phyloP scores from a whole-genome alignment of 2,329 filamentous ascomycete species.

The Fusarium fracticaudum region DNA sequence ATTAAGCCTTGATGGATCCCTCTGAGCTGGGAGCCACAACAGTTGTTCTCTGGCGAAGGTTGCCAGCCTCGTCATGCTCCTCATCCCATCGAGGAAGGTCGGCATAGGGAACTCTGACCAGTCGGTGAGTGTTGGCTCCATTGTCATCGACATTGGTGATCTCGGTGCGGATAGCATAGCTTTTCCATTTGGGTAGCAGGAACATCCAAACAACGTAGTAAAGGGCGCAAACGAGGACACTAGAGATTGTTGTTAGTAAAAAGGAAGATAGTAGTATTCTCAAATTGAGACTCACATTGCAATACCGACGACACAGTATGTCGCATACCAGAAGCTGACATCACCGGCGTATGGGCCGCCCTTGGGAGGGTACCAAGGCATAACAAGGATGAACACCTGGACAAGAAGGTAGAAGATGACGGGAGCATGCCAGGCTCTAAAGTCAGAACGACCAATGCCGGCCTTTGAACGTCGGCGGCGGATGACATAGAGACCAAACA shows the following conservation, averaged over 20 bases:
- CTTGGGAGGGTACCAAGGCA: constrained; percentile 77
- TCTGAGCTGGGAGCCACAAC: not conserved
- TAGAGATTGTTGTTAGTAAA: constrained; percentile 31
- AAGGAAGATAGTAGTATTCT: accelerated
- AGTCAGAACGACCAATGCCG: constrained; percentile 59
- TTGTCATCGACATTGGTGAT: constrained; percentile 55
- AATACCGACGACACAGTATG: constrained; percentile 72
- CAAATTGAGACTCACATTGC: constrained; percentile 61
- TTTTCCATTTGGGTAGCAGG: constrained; percentile 60
- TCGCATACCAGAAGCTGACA: constrained; percentile 79
- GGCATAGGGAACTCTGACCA: constrained; percentile 63
- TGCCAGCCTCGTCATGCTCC: constrained; percentile 62
- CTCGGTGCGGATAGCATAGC: constrained; percentile 66
- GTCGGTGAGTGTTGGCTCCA: constrained; percentile 54
- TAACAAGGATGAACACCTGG: constrained; percentile 70
- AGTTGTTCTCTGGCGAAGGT: not conserved
- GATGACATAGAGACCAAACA: constrained; percentile 66
- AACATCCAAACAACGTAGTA: constrained; percentile 71
- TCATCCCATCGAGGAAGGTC: constrained; percentile 67
- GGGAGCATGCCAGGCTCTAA: constrained; percentile 66
- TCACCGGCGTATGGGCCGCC: constrained; percentile 68
- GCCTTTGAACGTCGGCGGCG: constrained; percentile 63
- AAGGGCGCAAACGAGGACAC: constrained; percentile 60
- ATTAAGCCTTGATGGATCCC: not conserved
- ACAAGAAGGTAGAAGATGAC: constrained; percentile 68